phyloP scores from a whole-genome alignment of 148 eudicot genomes.

The Fagopyrum tataricum region DNA sequence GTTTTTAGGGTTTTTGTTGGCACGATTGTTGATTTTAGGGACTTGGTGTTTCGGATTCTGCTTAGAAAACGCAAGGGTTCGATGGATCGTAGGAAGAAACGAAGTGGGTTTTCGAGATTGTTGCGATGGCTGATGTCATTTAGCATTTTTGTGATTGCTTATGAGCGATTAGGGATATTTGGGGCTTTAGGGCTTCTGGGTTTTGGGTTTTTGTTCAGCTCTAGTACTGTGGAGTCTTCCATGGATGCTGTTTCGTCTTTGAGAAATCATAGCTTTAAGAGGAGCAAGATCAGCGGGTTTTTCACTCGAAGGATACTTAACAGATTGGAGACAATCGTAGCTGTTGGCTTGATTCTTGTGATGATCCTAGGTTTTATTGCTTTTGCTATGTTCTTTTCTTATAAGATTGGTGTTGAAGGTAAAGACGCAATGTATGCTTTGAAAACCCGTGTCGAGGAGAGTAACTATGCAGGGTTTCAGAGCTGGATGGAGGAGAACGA shows the following conservation, averaged over 20 bases:
- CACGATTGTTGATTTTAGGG: constrained; percentile 61
- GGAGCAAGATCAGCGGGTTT: constrained; percentile 42
- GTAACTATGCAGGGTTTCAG: constrained; percentile 76
- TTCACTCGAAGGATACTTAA: constrained; percentile 57
- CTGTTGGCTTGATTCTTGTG: constrained; percentile 68
- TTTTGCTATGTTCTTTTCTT: constrained; percentile 68
- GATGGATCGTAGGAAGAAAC: constrained; percentile 21
- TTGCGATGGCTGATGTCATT: constrained; percentile 66
- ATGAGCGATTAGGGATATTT: constrained; percentile 49
- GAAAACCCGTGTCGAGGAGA: constrained; percentile 69
- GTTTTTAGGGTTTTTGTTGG: constrained; percentile 64
- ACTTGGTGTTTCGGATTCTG: constrained; percentile 22
- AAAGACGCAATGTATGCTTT: constrained; percentile 72
- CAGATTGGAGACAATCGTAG: constrained; percentile 72
- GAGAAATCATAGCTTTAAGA: constrained; percentile 56
- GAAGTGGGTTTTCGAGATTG: constrained; percentile 56
- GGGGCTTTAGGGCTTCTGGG: constrained; percentile 52
- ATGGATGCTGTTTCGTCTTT: constrained; percentile 64
- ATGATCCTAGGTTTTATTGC: constrained; percentile 70
- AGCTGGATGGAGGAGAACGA: constrained; percentile 96
- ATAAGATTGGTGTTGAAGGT: constrained; percentile 86
- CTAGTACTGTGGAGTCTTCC: constrained; percentile 45
- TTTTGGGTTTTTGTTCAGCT: constrained; percentile 52
- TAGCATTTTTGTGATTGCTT: constrained; percentile 61
- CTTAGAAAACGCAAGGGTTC: constrained; percentile 23